These are phyloP conservation scores for Backusella australiensis DNA, from an alignment of 192 early-diverging fungal genomes.

Conservation along the genomic window DNA sequence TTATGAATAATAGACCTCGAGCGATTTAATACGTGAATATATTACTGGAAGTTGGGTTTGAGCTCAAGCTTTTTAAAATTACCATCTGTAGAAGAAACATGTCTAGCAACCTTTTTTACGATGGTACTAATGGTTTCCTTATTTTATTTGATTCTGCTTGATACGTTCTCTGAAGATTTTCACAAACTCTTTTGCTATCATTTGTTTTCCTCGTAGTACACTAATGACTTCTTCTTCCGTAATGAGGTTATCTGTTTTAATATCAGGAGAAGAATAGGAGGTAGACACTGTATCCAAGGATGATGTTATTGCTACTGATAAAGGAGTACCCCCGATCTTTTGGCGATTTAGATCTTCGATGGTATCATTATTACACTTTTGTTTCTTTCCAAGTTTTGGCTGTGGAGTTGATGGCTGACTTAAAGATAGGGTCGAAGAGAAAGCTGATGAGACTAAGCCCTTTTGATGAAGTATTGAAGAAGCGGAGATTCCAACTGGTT, in stretches of 20 bases:
- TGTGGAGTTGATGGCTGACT: background rate
- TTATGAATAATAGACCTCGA: background rate
- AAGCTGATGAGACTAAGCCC: background rate
- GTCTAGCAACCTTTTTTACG: constrained; percentile 46
- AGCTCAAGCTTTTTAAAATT: constrained; percentile 28
- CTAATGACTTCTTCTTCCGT: constrained; percentile 64
- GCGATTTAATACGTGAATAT: background rate
- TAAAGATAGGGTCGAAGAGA: background rate
- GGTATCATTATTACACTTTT: background rate
- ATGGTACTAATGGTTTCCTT: constrained; percentile 38
- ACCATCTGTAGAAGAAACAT: constrained; percentile 9
- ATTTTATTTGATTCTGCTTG: constrained; percentile 48
- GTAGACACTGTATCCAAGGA: background rate
- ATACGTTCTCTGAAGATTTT: constrained; percentile 58
- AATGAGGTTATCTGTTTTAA: constrained; percentile 36
- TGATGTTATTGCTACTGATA: no score
- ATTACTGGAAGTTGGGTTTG: constrained; percentile 19
- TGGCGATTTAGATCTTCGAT: background rate
- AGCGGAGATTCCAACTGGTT: constrained; percentile 25
- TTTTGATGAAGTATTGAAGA: constrained; percentile 17
- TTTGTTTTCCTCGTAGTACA: constrained; percentile 48
- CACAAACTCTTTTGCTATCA: constrained; percentile 65
- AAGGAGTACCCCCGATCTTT: background rate
- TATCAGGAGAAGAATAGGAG: background rate
- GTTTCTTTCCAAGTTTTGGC: background rate